Evolutionary conservation across 306 rosid species (phyloP).

Genomic region (Fagus sylvatica): DNA sequence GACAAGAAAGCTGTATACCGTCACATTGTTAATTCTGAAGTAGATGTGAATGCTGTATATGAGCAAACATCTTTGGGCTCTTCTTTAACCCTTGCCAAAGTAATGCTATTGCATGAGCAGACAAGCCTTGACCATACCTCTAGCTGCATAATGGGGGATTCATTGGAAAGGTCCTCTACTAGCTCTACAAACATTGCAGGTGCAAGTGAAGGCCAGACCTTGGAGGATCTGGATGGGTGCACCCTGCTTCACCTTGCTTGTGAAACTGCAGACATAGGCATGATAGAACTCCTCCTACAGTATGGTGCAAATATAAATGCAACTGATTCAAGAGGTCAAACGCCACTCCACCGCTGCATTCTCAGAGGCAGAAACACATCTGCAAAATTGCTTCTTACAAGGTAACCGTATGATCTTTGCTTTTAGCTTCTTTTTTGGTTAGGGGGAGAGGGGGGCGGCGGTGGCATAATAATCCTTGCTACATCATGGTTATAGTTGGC

Average conservation of each 20-base stretch:
- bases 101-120: constrained; percentile 85
- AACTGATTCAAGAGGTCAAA: constrained; percentile 71
- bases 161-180: constrained; percentile 70
- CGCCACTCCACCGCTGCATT: constrained; percentile 81
- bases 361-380: constrained; percentile 56
- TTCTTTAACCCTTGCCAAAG: constrained; percentile 88
- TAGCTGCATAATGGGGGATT: constrained; percentile 49
- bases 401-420: constrained; percentile 47
- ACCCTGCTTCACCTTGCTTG: constrained; percentile 93
- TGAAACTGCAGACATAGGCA: constrained; percentile 89
- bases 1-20: constrained; percentile 95
- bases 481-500: background rate
- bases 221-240: constrained; percentile 75
- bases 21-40: constrained; percentile 78
- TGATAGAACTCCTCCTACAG: constrained; percentile 97
- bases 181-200: constrained; percentile 50
- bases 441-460: background rate
- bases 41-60: constrained; percentile 71
- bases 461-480: background rate
- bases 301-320: constrained; percentile 87
- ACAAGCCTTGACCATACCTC: constrained; percentile 56
- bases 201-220: constrained; percentile 56
- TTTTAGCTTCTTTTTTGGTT: constrained; percentile 6
- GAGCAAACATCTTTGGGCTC: constrained; percentile 63
- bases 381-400: constrained; percentile 76